A percentile compares a stretch with the other conserved stretches of the same genome.
Conservation (phyloP, 306 rosid species). For the Senna tora region DNA sequence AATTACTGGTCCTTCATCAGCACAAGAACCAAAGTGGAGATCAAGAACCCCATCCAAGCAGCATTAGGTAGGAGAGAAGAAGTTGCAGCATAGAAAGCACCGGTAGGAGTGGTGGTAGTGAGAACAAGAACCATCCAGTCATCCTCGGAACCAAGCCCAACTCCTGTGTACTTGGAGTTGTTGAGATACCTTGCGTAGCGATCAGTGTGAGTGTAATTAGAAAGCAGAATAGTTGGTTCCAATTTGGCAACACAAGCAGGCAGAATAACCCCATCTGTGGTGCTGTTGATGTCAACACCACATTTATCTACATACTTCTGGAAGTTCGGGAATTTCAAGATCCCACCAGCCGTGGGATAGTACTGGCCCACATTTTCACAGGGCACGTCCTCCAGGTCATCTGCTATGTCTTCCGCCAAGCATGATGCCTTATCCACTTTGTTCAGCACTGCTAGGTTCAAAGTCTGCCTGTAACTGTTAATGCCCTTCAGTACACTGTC, state of each 20-base stretch:
- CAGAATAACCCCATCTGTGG: conserved; percentile 55
- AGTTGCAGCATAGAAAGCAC: conserved; percentile 57
- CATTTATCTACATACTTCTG: conserved; percentile 53
- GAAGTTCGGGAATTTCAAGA: conserved; percentile 44
- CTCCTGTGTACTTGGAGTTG: conserved; percentile 63
- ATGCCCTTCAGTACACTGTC: conserved; percentile 72
- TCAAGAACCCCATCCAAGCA: conserved; percentile 25
- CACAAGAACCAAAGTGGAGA: not conserved
- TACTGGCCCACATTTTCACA: conserved; percentile 52
- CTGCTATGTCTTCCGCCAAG: conserved; percentile 69
- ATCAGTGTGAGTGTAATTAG: conserved; percentile 57
- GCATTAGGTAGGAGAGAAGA: conserved; percentile 26
- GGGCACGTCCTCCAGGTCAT: conserved; percentile 57
- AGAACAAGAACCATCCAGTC: conserved; percentile 88
- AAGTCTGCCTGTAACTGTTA: conserved; percentile 61
- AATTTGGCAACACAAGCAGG: conserved; percentile 64
- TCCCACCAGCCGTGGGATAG: conserved; percentile 38
- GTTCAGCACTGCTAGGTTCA: conserved; percentile 43
- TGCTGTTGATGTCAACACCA: conserved; percentile 50
- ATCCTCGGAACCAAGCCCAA: conserved; percentile 72
- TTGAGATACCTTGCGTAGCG: conserved; percentile 56
- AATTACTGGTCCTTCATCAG: not conserved
- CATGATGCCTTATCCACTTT: conserved; percentile 62
- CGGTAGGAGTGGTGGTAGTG: conserved; percentile 50
- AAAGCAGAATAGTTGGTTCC: conserved; percentile 48